phyloP scores from a whole-genome alignment of 495 filamentous ascomycete species.

The Penicillium bovifimosum region DNA sequence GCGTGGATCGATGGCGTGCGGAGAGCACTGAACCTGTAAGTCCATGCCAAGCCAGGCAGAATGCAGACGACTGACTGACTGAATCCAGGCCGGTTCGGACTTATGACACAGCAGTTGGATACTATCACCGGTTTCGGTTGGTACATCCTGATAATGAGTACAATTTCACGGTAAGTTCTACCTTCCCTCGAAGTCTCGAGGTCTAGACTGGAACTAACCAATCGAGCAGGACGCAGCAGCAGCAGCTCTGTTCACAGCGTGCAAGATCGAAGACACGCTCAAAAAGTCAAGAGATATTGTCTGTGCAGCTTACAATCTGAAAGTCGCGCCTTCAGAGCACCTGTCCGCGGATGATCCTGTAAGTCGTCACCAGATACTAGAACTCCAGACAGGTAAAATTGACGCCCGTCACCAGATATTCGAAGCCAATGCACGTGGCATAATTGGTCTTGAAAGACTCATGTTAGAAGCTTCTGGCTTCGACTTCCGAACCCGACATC shows the following conservation, averaged over 20 bases:
- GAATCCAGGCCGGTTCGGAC: conserved; percentile 69
- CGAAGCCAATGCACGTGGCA: conserved; percentile 64
- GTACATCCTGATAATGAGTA: conserved; percentile 70
- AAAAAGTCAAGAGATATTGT: conserved; percentile 95
- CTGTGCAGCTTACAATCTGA: conserved; percentile 83
- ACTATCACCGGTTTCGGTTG: conserved; percentile 86
- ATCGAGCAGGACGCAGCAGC: conserved; percentile 67
- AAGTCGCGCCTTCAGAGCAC: conserved; percentile 61
- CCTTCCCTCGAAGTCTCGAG: background rate
- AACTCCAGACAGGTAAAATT: background rate
- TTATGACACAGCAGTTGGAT: conserved; percentile 75
- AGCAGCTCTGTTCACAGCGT: conserved; percentile 82
- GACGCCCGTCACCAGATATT: conserved; percentile 53
- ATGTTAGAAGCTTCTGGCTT: conserved; percentile 93
- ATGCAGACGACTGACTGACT: conserved; percentile 9
- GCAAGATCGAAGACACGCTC: conserved; percentile 95
- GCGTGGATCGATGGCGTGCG: conserved; percentile 77
- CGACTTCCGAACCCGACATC: conserved; percentile 88
- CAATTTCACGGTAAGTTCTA: conserved; percentile 45
- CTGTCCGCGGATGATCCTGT: conserved; percentile 80
- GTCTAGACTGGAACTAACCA: conserved; percentile 13
- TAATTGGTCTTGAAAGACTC: conserved; percentile 83
- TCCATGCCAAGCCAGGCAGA: conserved; percentile 5
- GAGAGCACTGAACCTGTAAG: conserved; percentile 63
- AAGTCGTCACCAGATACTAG: conserved; percentile 2